Conservation (phyloP, 1,139 yeast genomes). For the Hyphopichia burtonii region DNA sequence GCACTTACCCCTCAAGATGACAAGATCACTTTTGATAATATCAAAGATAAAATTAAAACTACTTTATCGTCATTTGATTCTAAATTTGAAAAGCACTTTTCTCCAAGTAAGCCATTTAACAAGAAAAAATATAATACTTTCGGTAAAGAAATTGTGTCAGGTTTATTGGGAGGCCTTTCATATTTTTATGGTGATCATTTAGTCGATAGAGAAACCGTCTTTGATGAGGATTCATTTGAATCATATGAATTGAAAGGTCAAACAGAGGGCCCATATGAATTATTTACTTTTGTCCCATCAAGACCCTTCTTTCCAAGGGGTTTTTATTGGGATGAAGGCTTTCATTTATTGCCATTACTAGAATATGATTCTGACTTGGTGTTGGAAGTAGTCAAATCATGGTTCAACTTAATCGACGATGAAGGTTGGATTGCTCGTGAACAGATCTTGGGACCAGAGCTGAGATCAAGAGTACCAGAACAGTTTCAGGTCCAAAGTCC, state of each 20-base stretch:
- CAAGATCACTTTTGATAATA: constrained; percentile 39
- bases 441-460: constrained; percentile 89
- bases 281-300: constrained; percentile 86
- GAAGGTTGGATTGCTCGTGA: constrained; percentile 98
- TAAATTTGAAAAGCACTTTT: constrained; percentile 57
- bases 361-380: constrained; percentile 85
- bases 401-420: constrained; percentile 84
- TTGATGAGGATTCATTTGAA: constrained; percentile 66
- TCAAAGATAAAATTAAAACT: constrained; percentile 37
- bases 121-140: constrained; percentile 48
- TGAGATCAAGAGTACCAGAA: constrained; percentile 83
- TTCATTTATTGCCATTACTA: constrained; percentile 79
- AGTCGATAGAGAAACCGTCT: constrained; percentile 69
- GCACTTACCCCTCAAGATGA: constrained; percentile 40
- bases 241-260: constrained; percentile 51
- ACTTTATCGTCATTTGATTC: constrained; percentile 44
- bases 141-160: constrained; percentile 78
- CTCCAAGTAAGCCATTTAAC: constrained; percentile 56
- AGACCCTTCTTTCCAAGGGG: constrained; percentile 96
- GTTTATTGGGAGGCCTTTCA: constrained; percentile 85
- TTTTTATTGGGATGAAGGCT: constrained; percentile 98
- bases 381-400: constrained; percentile 76
- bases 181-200: constrained; percentile 85
- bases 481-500: constrained; percentile 87
- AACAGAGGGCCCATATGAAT: constrained; percentile 65